A percentile compares a stretch with the other conserved stretches of the same genome.
These are phyloP conservation scores for Urochloa ruziziensis DNA, from an alignment of 176 grass and related monocot genomes.

Conservation along the genomic window DNA sequence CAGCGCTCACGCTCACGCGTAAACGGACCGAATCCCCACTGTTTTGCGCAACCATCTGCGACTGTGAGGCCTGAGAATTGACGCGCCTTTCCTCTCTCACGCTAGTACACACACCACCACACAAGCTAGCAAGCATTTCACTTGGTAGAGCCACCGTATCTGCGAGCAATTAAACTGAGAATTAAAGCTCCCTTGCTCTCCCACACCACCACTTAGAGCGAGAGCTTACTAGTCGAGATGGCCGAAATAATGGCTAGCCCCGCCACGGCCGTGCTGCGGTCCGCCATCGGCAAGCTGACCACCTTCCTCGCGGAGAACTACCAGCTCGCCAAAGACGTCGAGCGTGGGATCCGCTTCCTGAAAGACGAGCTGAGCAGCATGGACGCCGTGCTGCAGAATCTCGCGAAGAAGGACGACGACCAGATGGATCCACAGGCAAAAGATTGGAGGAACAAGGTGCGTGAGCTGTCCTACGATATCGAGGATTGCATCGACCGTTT, in stretches of 20 bases:
- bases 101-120: no score
- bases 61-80: no score
- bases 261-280: not conserved
- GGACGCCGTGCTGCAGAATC: not conserved
- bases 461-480: not conserved
- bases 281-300: not conserved
- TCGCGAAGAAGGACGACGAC: not conserved
- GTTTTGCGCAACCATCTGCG: no score
- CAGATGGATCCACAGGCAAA: not conserved
- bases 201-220: no score
- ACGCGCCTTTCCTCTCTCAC: no score
- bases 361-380: not conserved
- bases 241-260: not conserved
- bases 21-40: no score
- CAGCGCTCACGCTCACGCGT: no score
- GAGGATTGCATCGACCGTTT: not conserved
- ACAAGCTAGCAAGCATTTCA: no score
- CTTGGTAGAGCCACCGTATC: no score
- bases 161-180: no score
- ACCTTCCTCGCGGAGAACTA: not conserved
- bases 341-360: not conserved
- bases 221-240: not conserved
- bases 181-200: no score
- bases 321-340: not conserved
- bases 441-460: slow-evolving; percentile 4